A percentile compares a stretch with the other conserved stretches of the same genome.
phyloP scores from a whole-genome alignment of 495 filamentous ascomycete species.

The Hypoxylon rickii region DNA sequence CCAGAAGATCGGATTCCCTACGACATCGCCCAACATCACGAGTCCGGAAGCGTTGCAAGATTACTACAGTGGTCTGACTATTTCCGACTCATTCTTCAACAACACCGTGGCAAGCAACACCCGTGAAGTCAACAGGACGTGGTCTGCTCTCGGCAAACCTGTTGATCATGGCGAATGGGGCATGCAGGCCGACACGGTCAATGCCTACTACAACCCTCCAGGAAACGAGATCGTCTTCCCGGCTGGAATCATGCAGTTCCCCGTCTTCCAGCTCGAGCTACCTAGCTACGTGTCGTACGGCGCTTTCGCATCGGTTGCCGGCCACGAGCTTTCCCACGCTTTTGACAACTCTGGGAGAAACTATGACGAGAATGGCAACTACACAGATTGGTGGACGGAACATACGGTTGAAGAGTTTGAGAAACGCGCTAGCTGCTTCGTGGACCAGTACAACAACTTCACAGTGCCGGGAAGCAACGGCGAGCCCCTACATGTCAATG shows the following conservation, averaged over 20 bases:
- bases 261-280: slow-evolving; percentile 64
- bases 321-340: slow-evolving; percentile 76
- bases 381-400: slow-evolving; percentile 72
- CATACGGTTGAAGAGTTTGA: slow-evolving; percentile 65
- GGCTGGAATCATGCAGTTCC: slow-evolving; percentile 74
- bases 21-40: slow-evolving; percentile 65
- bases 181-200: slow-evolving; percentile 61
- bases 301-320: slow-evolving; percentile 70
- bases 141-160: slow-evolving; percentile 64
- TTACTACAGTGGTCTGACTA: slow-evolving; percentile 61
- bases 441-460: slow-evolving; percentile 69
- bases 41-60: slow-evolving; percentile 60
- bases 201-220: slow-evolving; percentile 33
- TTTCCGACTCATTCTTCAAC: slow-evolving; percentile 63
- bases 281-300: slow-evolving; percentile 72
- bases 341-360: slow-evolving; percentile 72
- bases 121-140: slow-evolving; percentile 54
- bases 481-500: slow-evolving; percentile 68
- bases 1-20: slow-evolving; percentile 77
- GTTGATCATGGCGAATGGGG: slow-evolving; percentile 65
- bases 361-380: slow-evolving; percentile 69
- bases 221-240: slow-evolving; percentile 59
- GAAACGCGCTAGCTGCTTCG: slow-evolving; percentile 69
- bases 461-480: slow-evolving; percentile 60
- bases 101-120: slow-evolving; percentile 59